These are phyloP conservation scores for Secale cereale DNA, from an alignment of 176 grass and related monocot species.

Conservation along the genomic window DNA sequence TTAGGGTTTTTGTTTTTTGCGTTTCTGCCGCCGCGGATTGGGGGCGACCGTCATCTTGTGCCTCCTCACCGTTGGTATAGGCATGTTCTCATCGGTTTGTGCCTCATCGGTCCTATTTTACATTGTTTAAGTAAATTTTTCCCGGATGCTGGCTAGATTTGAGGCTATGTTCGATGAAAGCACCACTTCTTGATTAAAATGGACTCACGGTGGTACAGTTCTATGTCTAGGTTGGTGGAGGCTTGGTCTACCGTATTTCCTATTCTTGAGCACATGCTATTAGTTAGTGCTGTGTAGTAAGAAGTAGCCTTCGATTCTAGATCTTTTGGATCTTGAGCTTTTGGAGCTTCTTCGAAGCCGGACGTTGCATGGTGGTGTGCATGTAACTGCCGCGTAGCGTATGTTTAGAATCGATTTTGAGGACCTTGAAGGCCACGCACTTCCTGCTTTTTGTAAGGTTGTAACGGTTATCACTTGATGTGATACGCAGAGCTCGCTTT, in stretches of 20 bases:
- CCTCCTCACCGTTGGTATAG: background rate
- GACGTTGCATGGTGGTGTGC: too few relatives aligned
- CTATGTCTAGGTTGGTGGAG: background rate
- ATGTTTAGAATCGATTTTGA: background rate
- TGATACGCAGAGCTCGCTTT: background rate
- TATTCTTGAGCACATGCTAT: background rate
- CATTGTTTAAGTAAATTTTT: background rate
- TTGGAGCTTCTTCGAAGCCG: background rate
- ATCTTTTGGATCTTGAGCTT: background rate
- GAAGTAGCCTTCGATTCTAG: background rate
- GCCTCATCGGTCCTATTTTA: background rate
- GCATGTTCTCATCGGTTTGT: background rate
- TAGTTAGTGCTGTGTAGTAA: background rate
- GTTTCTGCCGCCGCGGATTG: background rate
- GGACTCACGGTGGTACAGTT: background rate
- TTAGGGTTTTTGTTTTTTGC: background rate
- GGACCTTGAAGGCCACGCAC: background rate
- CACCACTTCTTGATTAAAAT: background rate
- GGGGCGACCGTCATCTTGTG: background rate
- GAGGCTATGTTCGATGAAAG: background rate
- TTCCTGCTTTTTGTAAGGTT: background rate
- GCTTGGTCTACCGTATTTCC: background rate
- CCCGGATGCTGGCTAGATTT: background rate
- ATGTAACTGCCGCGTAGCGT: background rate
- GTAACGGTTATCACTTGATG: background rate